A percentile compares a stretch with the other conserved stretches of the same genome.
phyloP scores from a whole-genome alignment of 2,329 filamentous ascomycete genomes.

The Fusarium algeriense region DNA sequence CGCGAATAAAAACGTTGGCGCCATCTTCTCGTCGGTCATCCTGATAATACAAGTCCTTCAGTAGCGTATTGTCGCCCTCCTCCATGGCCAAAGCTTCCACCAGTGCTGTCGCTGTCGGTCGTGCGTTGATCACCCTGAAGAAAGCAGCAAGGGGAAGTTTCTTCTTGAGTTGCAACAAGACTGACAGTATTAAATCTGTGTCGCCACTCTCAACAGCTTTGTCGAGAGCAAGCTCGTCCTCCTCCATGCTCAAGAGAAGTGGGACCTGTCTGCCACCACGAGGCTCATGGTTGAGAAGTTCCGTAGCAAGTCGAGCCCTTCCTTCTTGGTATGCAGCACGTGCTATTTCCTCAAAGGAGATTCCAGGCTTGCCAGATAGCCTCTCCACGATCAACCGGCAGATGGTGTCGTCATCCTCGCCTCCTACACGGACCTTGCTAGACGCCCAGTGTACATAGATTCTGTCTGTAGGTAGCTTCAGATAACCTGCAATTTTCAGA shows the following conservation, averaged over 20 bases:
- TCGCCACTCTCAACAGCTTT: constrained; percentile 97
- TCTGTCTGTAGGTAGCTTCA: constrained; percentile 85
- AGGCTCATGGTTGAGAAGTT: constrained; percentile 92
- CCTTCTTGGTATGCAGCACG: constrained; percentile 95
- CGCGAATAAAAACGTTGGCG: constrained; percentile 85
- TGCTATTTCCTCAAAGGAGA: constrained; percentile 96
- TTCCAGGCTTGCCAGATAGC: constrained; percentile 87
- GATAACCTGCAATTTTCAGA: constrained; percentile 86
- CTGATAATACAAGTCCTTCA: constrained; percentile 98
- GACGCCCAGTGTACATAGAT: constrained; percentile 99
- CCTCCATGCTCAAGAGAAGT: constrained; percentile 91
- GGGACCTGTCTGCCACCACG: constrained; percentile 96
- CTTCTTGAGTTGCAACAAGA: constrained; percentile 87
- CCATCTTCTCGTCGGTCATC: constrained; percentile 92
- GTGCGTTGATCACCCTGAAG: constrained; percentile 89
- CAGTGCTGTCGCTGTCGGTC: constrained; percentile 87
- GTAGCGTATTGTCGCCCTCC: constrained; percentile 79
- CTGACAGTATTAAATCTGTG: constrained; percentile 90
- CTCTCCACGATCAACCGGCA: constrained; percentile 89
- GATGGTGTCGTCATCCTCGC: constrained; percentile 88
- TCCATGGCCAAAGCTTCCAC: constrained; percentile 83
- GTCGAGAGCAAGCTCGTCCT: constrained; percentile 93
- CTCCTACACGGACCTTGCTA: constrained; percentile 88
- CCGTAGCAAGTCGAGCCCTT: constrained; percentile 86
- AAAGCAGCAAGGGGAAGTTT: constrained; percentile 91